Conservation (phyloP, 2,329 filamentous ascomycete genomes). For the Talaromyces amestolkiae region DNA sequence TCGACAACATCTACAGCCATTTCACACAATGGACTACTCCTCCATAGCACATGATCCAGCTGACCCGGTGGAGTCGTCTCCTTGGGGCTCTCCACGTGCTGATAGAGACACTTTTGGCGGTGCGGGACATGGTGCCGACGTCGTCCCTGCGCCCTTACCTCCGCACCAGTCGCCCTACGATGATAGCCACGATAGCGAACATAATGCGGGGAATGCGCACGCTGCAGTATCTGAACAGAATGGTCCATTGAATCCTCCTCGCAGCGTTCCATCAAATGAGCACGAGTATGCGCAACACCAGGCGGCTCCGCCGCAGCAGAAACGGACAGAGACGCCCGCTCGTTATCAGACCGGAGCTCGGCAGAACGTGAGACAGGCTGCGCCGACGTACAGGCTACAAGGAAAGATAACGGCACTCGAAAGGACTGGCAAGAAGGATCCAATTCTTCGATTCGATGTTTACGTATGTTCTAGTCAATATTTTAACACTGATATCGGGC, state of each 20-base stretch:
- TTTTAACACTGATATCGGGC: background rate
- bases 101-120: constrained; percentile 42
- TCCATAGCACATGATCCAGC: constrained; percentile 57
- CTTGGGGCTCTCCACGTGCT: constrained; percentile 62
- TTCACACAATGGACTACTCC: constrained; percentile 63
- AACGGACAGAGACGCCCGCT: constrained; percentile 44
- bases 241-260: constrained; percentile 44
- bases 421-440: constrained; percentile 90
- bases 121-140: constrained; percentile 33
- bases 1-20: background rate
- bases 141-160: constrained; percentile 43
- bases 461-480: constrained; percentile 63
- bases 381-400: constrained; percentile 78
- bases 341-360: constrained; percentile 48
- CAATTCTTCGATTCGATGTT: constrained; percentile 90
- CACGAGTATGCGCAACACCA: constrained; percentile 40
- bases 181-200: constrained; percentile 22
- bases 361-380: constrained; percentile 45
- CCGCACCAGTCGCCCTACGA: constrained; percentile 37
- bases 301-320: constrained; percentile 37
- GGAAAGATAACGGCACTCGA: constrained; percentile 94
- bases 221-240: constrained; percentile 33
- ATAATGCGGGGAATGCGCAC: constrained; percentile 9
- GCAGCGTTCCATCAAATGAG: constrained; percentile 41
- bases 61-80: constrained; percentile 57